phyloP scores from a whole-genome alignment of 108 stramenopile species.

The Bacterosira constricta region DNA sequence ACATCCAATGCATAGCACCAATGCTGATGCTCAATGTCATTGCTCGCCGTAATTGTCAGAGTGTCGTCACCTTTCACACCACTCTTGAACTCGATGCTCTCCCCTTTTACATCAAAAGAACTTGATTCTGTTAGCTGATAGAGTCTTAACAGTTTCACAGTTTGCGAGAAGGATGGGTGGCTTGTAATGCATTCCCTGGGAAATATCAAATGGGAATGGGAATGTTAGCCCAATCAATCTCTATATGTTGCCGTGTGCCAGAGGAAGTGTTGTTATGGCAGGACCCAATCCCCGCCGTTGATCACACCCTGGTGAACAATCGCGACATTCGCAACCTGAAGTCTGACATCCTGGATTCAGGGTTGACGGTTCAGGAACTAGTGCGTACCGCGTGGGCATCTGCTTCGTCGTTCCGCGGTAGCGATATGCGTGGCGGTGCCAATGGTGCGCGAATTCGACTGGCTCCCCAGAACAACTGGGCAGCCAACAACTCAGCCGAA shows the following conservation, averaged over 20 bases:
- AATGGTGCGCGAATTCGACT: no score
- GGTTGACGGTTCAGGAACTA: no score
- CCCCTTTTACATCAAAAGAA: constrained; percentile 18
- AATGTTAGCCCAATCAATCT: neutral
- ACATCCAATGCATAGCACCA: constrained; percentile 24
- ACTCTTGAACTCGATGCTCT: constrained; percentile 28
- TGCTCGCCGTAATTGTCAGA: constrained; percentile 18
- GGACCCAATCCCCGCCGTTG: neutral
- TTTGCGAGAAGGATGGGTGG: constrained; percentile 34
- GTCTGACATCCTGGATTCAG: no score
- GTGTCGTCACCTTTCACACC: constrained; percentile 22
- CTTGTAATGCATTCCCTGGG: constrained; percentile 34
- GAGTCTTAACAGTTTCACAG: constrained; percentile 13
- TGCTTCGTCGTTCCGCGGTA: no score
- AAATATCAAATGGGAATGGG: neutral
- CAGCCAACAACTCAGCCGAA: no score
- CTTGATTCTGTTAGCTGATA: constrained; percentile 16
- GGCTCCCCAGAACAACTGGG: no score
- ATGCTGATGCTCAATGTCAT: constrained; percentile 27
- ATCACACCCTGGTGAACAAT: no score
- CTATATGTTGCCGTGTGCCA: no score
- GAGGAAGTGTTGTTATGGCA: no score
- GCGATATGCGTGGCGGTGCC: no score
- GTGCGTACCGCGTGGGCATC: no score
- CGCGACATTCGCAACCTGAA: no score